Conservation (phyloP, 768 basidiomycete species). For the Gelatoporia subvermispora region DNA sequence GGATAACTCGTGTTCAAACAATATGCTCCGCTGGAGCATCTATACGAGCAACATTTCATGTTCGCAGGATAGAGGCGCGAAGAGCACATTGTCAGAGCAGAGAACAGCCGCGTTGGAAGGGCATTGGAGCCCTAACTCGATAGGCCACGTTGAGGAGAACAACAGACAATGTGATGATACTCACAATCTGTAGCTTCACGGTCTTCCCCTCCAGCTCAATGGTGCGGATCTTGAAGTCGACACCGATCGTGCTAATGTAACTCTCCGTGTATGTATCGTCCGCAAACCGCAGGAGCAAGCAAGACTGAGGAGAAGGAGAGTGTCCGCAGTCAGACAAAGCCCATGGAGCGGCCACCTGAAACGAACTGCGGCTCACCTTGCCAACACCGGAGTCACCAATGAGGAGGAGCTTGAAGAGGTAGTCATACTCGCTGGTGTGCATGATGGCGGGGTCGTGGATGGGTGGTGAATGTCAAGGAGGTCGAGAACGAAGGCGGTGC, state of each 20-base stretch:
- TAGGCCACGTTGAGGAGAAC: neutral
- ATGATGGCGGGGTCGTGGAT: conserved; percentile 37
- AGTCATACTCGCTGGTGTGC: conserved; percentile 94
- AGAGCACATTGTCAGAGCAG: too few species aligned
- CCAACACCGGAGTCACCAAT: conserved; percentile 96
- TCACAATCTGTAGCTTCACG: conserved; percentile 95
- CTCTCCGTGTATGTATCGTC: conserved; percentile 98
- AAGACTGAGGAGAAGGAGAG: conserved; percentile 56
- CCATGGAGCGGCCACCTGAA: neutral
- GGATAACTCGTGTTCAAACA: neutral
- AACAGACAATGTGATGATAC: conserved; percentile 26
- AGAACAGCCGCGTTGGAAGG: too few species aligned
- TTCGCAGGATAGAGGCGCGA: too few species aligned
- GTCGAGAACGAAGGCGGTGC: conserved; percentile 22
- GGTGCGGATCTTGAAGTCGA: conserved; percentile 98
- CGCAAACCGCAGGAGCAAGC: conserved; percentile 85
- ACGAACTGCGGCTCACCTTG: conserved; percentile 46
- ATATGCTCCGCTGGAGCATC: too few species aligned
- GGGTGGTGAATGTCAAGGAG: conserved; percentile 16
- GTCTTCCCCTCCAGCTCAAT: conserved; percentile 99
- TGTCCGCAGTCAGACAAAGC: conserved; percentile 1
- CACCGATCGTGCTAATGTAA: conserved; percentile 96
- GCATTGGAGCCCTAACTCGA: neutral
- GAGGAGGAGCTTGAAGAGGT: conserved; percentile 92
- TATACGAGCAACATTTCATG: too few species aligned